Evolutionary conservation across 441 rosid species (phyloP).

Genomic region (Eruca vesicaria): DNA sequence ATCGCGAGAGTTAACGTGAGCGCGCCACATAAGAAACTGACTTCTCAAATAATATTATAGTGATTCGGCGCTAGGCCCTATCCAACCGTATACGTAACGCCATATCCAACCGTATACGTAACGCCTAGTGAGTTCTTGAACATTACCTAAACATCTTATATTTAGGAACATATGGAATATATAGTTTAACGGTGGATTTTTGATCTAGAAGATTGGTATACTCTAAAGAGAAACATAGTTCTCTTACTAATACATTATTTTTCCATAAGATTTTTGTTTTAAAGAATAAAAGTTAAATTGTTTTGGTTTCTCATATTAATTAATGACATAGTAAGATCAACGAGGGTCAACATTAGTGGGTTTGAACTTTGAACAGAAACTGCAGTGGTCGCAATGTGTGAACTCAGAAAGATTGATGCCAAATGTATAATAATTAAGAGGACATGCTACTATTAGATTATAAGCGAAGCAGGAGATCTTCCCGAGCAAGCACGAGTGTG

Average conservation of each 20-base stretch:
- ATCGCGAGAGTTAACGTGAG: no score
- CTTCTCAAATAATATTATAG: no score
- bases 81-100: no score
- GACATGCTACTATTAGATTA: slow-evolving; percentile 8
- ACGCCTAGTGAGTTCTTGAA: no score
- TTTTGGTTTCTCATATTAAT: neutral
- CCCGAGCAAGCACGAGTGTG: slow-evolving; percentile 34
- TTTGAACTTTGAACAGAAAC: slow-evolving; percentile 14
- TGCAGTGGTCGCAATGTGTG: slow-evolving; percentile 17
- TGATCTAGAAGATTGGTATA: neutral
- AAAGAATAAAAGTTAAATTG: neutral
- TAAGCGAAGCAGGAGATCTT: slow-evolving; percentile 15
- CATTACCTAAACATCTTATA: no score
- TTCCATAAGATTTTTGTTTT: no score
- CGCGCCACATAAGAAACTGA: no score
- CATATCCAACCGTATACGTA: no score
- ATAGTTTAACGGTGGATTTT: neutral
- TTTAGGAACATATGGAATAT: no score
- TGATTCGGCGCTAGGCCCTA: no score
- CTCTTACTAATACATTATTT: neutral
- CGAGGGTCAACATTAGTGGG: slow-evolving; percentile 30
- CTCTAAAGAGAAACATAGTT: neutral
- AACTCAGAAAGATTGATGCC: slow-evolving; percentile 11
- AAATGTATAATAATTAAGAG: neutral
- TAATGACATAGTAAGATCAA: slow-evolving; percentile 10